These are phyloP conservation scores for Saccharomycopsis capsularis DNA, from an alignment of 805 yeast genomes.

Conservation along the genomic window DNA sequence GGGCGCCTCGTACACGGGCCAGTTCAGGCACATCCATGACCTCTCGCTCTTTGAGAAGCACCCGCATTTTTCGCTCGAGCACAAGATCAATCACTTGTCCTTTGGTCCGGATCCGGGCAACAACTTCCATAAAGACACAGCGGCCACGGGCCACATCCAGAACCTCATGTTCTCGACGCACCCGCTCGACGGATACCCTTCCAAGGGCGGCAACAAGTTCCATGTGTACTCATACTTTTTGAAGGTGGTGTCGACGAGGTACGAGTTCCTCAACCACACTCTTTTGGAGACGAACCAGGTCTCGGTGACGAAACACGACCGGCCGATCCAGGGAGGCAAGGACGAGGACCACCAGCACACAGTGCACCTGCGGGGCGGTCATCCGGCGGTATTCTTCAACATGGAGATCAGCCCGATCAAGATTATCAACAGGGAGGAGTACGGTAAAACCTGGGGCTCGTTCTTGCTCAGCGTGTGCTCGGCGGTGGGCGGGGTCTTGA, in stretches of 20 bases:
- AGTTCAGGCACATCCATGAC: constrained; percentile 76
- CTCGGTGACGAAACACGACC: constrained; percentile 79
- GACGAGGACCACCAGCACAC: constrained; percentile 91
- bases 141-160: constrained; percentile 5
- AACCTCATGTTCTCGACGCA: constrained; percentile 37
- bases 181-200: constrained; percentile 56
- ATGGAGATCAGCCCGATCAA: constrained; percentile 93
- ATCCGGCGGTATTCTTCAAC: constrained; percentile 81
- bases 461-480: constrained; percentile 78
- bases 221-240: constrained; percentile 71
- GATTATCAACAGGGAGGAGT: constrained; percentile 74
- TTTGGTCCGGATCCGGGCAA: constrained; percentile 59
- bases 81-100: constrained; percentile 69
- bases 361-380: constrained; percentile 73
- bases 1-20: constrained; percentile 62
- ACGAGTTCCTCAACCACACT: constrained; percentile 53
- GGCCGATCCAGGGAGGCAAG: constrained; percentile 79
- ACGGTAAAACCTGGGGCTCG: constrained; percentile 67
- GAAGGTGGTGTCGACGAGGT: constrained; percentile 86
- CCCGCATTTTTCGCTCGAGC: constrained; percentile 63
- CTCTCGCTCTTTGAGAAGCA: constrained; percentile 59
- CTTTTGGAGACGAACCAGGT: constrained; percentile 79
- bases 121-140: constrained; percentile 23
- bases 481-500: constrained; percentile 87
- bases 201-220: constrained; percentile 40